phyloP scores from a whole-genome alignment of 257 asterid genomes.

The Penstemon davidsonii region DNA sequence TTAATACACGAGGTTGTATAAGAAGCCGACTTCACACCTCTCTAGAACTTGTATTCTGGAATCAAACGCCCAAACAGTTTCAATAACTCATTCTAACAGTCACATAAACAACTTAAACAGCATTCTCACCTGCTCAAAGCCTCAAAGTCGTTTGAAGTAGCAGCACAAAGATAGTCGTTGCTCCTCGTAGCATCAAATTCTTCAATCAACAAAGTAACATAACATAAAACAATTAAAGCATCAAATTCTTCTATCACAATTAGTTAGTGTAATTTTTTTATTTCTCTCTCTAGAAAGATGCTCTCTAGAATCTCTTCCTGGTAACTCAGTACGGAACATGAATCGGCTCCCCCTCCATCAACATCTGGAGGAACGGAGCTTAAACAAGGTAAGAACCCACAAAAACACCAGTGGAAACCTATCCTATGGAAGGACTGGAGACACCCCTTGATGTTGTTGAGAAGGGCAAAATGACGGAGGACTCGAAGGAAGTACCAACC shows the following conservation, averaged over 20 bases:
- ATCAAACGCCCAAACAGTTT: conserved; percentile 19
- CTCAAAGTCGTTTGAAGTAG: conserved; percentile 57
- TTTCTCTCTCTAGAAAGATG: too few species aligned
- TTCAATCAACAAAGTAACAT: conserved; percentile 56
- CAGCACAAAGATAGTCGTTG: conserved; percentile 92
- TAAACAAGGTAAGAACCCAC: too few species aligned
- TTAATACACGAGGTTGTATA: background rate
- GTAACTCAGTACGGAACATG: too few species aligned
- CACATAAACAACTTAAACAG: conserved; percentile 5
- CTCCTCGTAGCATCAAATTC: conserved; percentile 95
- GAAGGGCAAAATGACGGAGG: too few species aligned
- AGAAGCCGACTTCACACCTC: background rate
- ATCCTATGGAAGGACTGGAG: too few species aligned
- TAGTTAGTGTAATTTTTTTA: too few species aligned
- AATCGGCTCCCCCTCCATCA: too few species aligned
- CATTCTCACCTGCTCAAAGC: conserved; percentile 55
- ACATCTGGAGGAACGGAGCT: too few species aligned
- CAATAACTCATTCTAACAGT: background rate
- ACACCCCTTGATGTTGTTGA: too few species aligned
- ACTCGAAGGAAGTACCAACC: too few species aligned
- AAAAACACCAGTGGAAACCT: too few species aligned
- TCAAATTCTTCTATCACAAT: background rate
- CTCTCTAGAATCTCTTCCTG: too few species aligned
- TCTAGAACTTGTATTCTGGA: background rate
- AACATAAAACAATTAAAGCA: background rate